A percentile compares a stretch with the other conserved stretches of the same genome.
These are phyloP conservation scores for Ceratopteris richardii DNA, from an alignment of 75 land plant genomes.

Conservation along the genomic window DNA sequence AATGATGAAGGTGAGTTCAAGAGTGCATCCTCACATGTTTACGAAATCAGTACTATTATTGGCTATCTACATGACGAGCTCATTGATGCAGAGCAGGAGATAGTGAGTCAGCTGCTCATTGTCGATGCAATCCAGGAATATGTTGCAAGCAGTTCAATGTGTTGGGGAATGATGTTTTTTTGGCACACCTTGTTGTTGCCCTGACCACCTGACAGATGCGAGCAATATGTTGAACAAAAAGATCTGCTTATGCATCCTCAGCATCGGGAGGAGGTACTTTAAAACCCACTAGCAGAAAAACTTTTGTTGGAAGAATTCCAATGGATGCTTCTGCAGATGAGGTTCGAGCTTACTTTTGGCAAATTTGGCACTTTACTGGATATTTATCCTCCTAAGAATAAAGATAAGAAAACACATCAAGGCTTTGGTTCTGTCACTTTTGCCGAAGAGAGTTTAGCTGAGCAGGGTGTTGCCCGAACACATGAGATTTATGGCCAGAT, in stretches of 20 bases:
- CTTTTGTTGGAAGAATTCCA: conserved; percentile 92
- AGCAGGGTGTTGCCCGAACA: conserved; percentile 74
- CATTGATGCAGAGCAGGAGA: too few species aligned
- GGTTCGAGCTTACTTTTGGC: conserved; percentile 71
- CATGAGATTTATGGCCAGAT: conserved; percentile 89
- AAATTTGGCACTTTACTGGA: conserved; percentile 87
- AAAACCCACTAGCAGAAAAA: conserved; percentile 62
- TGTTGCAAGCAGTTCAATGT: too few species aligned
- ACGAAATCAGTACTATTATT: too few species aligned
- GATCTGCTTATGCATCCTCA: neutral
- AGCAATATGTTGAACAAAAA: neutral
- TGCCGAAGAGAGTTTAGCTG: conserved; percentile 93
- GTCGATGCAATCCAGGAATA: too few species aligned
- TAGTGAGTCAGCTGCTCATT: too few species aligned
- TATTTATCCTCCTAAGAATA: conserved; percentile 97
- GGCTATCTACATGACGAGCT: too few species aligned
- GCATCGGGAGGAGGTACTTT: conserved; percentile 15
- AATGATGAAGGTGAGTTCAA: too few species aligned
- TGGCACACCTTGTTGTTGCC: too few species aligned
- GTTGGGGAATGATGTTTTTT: too few species aligned
- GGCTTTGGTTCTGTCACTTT: too few species aligned
- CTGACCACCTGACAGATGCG: neutral
- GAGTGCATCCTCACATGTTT: too few species aligned
- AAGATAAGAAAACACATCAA: conserved; percentile 86
- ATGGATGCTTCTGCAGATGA: conserved; percentile 87